A percentile compares a stretch with the other conserved stretches of the same genome.
Conservation (phyloP, 805 yeast genomes). For the Candida pseudofarinosa region DNA sequence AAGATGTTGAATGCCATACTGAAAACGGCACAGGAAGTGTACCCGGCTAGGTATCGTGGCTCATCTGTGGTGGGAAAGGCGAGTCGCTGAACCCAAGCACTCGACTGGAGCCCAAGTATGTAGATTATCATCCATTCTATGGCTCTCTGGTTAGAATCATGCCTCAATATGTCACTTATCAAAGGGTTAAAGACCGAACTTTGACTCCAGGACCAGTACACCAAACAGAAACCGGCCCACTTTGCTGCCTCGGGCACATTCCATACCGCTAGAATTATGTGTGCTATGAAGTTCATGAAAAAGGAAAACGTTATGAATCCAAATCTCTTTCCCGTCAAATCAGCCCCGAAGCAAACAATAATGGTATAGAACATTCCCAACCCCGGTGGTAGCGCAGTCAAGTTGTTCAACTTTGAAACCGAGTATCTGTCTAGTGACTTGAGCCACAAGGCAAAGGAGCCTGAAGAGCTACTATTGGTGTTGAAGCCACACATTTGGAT, state of each 20-base stretch:
- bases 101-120: conserved; percentile 21
- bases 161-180: conserved; percentile 16
- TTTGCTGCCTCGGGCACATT: conserved; percentile 16
- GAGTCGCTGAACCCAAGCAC: conserved; percentile 29
- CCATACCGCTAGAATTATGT: conserved; percentile 17
- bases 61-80: conserved; percentile 50
- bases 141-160: conserved; percentile 17
- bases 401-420: conserved; percentile 43
- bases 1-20: conserved; percentile 23
- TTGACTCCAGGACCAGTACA: conserved; percentile 19
- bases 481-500: conserved; percentile 26
- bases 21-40: conserved; percentile 39
- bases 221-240: conserved; percentile 16
- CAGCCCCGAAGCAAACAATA: conserved; percentile 47
- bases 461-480: conserved; percentile 26
- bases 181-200: conserved; percentile 18
- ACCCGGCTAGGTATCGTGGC: conserved; percentile 50
- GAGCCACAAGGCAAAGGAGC: conserved; percentile 31
- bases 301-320: conserved; percentile 15
- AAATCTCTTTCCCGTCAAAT: conserved; percentile 31
- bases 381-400: conserved; percentile 55
- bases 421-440: conserved; percentile 32
- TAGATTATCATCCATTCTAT: conserved; percentile 17
- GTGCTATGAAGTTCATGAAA: conserved; percentile 16
- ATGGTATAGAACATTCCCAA: conserved; percentile 51